Base-by-base conservation (phyloP, 2,329 filamentous ascomycete genomes). In the Aureobasidium vineae region DNA sequence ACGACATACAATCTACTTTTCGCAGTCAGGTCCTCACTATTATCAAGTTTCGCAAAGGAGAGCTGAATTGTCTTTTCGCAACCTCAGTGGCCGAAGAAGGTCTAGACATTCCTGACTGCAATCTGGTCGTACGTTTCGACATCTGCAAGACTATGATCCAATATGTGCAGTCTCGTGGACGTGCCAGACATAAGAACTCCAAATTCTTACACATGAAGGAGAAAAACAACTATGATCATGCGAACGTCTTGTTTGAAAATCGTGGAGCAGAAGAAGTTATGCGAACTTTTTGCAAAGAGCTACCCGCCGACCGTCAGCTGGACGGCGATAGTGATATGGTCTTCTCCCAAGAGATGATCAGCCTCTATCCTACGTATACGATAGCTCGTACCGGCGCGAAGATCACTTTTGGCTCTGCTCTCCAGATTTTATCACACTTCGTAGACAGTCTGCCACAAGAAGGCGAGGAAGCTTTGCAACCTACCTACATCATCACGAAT, bases 161-260 rank as follows among this genome's bases (percentile, higher is more conserved):
- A 73, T 98, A 97, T 74, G 88, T 98, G 23, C 95, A 99, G 76
- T 97, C 93, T 16, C 86, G 92, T 69, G 95, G 95, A 0, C 86
- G 95, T 64, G 95, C 95, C 15, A 85, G 95, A 45, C 90, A 92
- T 72, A 77, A 79, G 0, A 84, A 89, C 65, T 98, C 95, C 0
- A 87, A 85, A 69, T 97, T 94, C 75, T 84, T 93, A 40, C 91
- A 90, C 72, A 93, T 99, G 90, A 75, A 91, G 2, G 93, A 98
- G 74, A 74, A 77, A 1, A 84, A 83, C 8, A 97, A 97, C 71
- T 70, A 75, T 15, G 79, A 80, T 0, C 90, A 96, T 59, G 70
- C 75, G 1, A 77, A 82, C 43, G 79, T 81, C n/a, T 74, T 91
- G 1, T 76, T 81, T 11, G 85, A 90, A 70, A 86, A 88, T 41